These are phyloP conservation scores for Aspergillus terreus DNA, from an alignment of 2,329 filamentous ascomycete genomes.

Conservation along the genomic window DNA sequence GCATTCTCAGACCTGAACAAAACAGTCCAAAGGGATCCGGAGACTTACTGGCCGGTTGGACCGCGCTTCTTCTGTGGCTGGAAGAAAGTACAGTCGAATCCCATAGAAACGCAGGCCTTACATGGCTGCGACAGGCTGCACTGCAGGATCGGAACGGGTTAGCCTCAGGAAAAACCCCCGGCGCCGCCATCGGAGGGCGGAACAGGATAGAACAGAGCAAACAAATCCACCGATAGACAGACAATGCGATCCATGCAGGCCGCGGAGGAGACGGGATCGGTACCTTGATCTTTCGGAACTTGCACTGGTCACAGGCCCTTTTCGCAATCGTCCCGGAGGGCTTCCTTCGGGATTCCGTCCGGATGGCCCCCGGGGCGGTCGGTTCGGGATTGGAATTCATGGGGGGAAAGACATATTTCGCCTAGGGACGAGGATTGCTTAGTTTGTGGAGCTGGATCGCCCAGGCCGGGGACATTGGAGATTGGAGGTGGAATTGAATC, in stretches of 20 bases:
- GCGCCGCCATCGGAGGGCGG: not conserved
- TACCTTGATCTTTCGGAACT: constrained; percentile 38
- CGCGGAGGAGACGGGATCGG: not conserved
- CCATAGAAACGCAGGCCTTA: constrained; percentile 35
- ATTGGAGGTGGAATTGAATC: too few species aligned
- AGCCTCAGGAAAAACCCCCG: not conserved
- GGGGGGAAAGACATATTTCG: not conserved
- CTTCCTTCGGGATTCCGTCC: constrained; percentile 22
- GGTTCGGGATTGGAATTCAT: constrained; percentile 23
- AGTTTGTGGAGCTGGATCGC: too few species aligned
- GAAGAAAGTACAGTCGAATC: constrained; percentile 40
- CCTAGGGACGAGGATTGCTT: too few species aligned
- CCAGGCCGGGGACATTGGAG: too few species aligned
- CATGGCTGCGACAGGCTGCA: constrained; percentile 41
- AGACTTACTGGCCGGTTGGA: constrained; percentile 34
- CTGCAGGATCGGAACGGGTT: constrained; percentile 15
- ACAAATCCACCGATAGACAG: too few species aligned
- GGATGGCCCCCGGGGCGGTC: constrained; percentile 18
- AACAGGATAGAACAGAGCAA: not conserved
- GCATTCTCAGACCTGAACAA: constrained; percentile 3
- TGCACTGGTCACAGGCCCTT: constrained; percentile 43
- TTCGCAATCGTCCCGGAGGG: constrained; percentile 22
- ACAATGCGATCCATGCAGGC: too few species aligned
- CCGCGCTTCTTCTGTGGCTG: constrained; percentile 42
- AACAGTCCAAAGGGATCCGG: not conserved